phyloP scores from a whole-genome alignment of 2,329 filamentous ascomycete genomes.

The Nemania sp. region DNA sequence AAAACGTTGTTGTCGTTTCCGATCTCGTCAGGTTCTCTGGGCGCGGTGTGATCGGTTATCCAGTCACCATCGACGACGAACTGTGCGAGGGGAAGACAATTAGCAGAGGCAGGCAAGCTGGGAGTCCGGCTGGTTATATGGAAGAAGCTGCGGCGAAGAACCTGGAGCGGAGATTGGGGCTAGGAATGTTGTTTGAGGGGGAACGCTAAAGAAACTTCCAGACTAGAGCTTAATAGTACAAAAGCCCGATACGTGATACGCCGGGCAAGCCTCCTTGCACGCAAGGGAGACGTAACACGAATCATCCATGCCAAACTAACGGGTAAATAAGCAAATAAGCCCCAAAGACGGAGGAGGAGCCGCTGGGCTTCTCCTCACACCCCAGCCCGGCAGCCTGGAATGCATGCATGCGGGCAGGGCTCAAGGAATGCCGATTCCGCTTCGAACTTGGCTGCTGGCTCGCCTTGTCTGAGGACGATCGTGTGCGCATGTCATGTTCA shows the following conservation, averaged over 20 bases:
- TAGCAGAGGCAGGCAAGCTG: constrained; percentile 29
- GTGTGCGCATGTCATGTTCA: no score
- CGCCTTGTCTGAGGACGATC: constrained; percentile 8
- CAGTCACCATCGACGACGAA: constrained; percentile 95
- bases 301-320: constrained; percentile 10
- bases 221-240: constrained; percentile 13
- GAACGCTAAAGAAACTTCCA: constrained; percentile 5
- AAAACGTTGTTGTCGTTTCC: constrained; percentile 95
- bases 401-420: constrained; percentile 15
- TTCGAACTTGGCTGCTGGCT: neutral
- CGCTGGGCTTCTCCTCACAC: neutral
- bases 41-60: constrained; percentile 79
- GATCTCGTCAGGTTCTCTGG: constrained; percentile 79
- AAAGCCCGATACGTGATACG: neutral
- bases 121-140: constrained; percentile 23
- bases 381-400: constrained; percentile 2
- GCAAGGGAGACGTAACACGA: neutral
- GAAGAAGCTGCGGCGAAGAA: constrained; percentile 1
- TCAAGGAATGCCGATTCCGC: constrained; percentile 15
- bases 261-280: constrained; percentile 1
- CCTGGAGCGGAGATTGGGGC: constrained; percentile 7
- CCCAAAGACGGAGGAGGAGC: neutral
- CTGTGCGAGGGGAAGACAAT: constrained; percentile 53
- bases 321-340: constrained; percentile 1
- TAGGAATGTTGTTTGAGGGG: constrained; percentile 1